Evolutionary conservation across 139 green algal genomes (phyloP).

Genomic region (Tetradesmus obliquus): DNA sequence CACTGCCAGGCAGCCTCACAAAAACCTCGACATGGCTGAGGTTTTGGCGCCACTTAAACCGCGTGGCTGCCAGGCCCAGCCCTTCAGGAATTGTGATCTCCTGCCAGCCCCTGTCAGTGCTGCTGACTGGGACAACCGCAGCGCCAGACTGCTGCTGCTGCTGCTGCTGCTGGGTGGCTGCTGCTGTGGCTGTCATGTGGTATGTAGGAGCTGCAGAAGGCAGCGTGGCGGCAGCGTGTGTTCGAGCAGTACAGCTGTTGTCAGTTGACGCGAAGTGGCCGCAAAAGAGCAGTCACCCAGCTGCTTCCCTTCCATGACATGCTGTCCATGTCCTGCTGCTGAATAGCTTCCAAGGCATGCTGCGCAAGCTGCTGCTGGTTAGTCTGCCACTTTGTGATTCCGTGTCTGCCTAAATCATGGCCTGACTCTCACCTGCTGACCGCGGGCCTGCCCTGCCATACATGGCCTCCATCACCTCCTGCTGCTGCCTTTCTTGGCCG

Average conservation of each 20-base stretch:
- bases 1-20: constrained; percentile 62
- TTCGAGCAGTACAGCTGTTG: too few relatives aligned
- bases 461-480: constrained; percentile 71
- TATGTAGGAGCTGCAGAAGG: not conserved
- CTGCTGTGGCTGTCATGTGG: not conserved
- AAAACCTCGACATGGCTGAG: constrained; percentile 85
- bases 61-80: constrained; percentile 64
- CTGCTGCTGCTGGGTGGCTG: not conserved
- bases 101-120: not conserved
- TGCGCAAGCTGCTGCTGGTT: too few relatives aligned
- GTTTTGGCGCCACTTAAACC: constrained; percentile 90
- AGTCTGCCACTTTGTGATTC: too few relatives aligned
- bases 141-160: not conserved
- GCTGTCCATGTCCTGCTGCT: too few relatives aligned
- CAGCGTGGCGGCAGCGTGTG: too few relatives aligned
- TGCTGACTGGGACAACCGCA: not conserved
- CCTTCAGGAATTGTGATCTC: constrained; percentile 59
- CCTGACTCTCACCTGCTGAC: constrained; percentile 57
- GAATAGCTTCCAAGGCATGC: too few relatives aligned
- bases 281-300: too few relatives aligned
- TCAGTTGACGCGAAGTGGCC: too few relatives aligned
- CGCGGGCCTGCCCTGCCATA: constrained; percentile 86
- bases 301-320: too few relatives aligned
- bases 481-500: too few relatives aligned
- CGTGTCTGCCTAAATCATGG: too few relatives aligned